Evolutionary conservation across 306 rosid species (phyloP), one percentile per base, ranked within the genome.

Genomic region (Cucurbita ficifolia): DNA sequence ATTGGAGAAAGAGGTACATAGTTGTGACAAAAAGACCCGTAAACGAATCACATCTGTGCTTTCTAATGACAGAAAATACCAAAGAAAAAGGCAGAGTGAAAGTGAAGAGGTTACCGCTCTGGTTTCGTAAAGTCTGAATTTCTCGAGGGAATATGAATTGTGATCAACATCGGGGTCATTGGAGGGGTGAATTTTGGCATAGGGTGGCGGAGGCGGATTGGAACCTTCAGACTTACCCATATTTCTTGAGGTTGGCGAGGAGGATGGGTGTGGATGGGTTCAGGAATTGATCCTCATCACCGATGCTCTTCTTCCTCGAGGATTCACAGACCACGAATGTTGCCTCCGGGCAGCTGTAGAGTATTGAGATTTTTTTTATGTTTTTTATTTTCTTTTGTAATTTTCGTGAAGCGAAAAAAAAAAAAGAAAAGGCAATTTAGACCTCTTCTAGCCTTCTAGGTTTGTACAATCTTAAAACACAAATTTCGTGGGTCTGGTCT

Each of bases 71-170:
- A 62, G 50, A 63, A n/a, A 63, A 63, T 18, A 14, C 12, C 35
- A 35, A 48, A 33, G 13, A 40, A 29, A 29, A 38, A 38, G 33
- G 11, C 2, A 43, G 7, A 18, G 38, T 40, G 60, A 5, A 39
- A 22, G 54, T 14, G 52, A 49, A 69, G 55, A 14, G 24, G 5
- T 45, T 84, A 91, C 97, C 87, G 92, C 90, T 83, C 91, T 80
- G 68, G 98, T 94, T 81, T 94, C 97, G 78, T 88, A 90, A 38
- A 94, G 97, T 60, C 70, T 84, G 84, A 90, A 94, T 70, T 94
- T 94, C 84, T 94, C 96, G 24, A 87, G 91, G 38, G 97, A 88
- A 80, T 84, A 89, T 24, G 89, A 80, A 71, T 68, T 71, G n/a
- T 88, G 87, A 83, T 90, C 97, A 36, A 76, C 49, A 22, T 88